Evolutionary conservation across 805 yeast genomes (phyloP), one percentile per base, ranked within the genome.

Genomic region (Saccharomycopsis sp.): DNA sequence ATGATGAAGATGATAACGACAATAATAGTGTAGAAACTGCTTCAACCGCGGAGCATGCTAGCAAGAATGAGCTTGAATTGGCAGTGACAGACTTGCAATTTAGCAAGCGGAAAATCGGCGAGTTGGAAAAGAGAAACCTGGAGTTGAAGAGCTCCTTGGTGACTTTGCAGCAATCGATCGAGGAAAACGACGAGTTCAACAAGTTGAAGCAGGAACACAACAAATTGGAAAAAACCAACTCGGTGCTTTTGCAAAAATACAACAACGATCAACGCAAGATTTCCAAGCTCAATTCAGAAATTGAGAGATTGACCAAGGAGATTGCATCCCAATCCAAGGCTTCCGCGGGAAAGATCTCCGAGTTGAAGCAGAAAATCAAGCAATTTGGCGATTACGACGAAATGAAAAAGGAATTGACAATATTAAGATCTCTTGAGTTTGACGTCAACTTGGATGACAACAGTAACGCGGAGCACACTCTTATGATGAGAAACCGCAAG

Each of bases 51-150:
- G 9, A 29, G 23, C 59, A 56, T 5, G 52, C 52, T 3, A 42
- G 53, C 6, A 39, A 39, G 12, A 34, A 27, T 23, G 45, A 45
- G 52, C 63, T 79, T 23, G 85, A 79, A 43, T 63, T 81, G 29
- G 66, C 83, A n/a, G 69, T 78, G 1, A 71, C 84, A 45, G 96
- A 88, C 51, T 71, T 81, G 4, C 92, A 83, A 53, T 59, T 75
- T 20, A 71, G 83, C 33, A 82, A 83, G 51, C 62, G 73, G 39
- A 69, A 92, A 43, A 71, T 77, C 1, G 56, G 74, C 37, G 86
- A 80, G 52, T 68, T 87, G 40, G 94, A 86, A 56, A 72, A 72
- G 47, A 68, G 95, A 45, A 88, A 86, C 53, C 83, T 82, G 53
- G 78, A 79, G 38, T 64, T 87, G 40, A 71, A 85, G 44, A 66